Evolutionary conservation across 169 alveolate genomes (phyloP), one percentile per base, ranked within the genome.

Genomic region (Babesia divergens): DNA sequence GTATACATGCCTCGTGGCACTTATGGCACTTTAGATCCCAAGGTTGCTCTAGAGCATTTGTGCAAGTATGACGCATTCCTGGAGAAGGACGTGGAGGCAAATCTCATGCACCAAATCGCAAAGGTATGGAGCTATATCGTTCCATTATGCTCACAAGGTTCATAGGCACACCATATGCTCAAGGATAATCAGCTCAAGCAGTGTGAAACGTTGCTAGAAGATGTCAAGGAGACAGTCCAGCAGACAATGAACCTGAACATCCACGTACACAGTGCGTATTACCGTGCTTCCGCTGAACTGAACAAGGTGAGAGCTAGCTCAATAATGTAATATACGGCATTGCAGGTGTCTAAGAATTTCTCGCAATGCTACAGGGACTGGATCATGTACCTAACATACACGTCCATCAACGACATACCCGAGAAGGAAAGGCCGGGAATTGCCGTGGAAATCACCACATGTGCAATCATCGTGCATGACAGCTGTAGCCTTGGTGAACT

Each of bases 61-160:
- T 66, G 82, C 47, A 80, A 80, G 53, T 80, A 80, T 20, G 84
- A 80, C 65, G 34, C 58, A 20, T 80, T 69, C 70, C 55, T 80
- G 69, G 70, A 68, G 50, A 80, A 51, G 26, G 84, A 80, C 38
- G 28, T 44, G 29, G 84, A 80, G 35, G 84, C 88, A 14, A 38
- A 34, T 49, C n/a, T 80, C 28, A 80, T 80, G 88, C 69, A 59
- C 32, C 74, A 80, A 80, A 80, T 80, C 72, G 84, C 88, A 68
- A 80, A 80, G 74, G 88, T 80, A 62, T 0, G 46, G 37, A 6
- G 52, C 31, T 3, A 8, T n/a, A 1, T 0, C 29, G 9, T 34
- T 6, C 3, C 3, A 13, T 35, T 18, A 35, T 9, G 20, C 6
- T 22, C 14, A 1, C 6, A 1, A 51, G 7, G 28, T 13, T 49